Evolutionary conservation across 2,329 filamentous ascomycete species (phyloP).

Genomic region (Rhinocladiella similis): DNA sequence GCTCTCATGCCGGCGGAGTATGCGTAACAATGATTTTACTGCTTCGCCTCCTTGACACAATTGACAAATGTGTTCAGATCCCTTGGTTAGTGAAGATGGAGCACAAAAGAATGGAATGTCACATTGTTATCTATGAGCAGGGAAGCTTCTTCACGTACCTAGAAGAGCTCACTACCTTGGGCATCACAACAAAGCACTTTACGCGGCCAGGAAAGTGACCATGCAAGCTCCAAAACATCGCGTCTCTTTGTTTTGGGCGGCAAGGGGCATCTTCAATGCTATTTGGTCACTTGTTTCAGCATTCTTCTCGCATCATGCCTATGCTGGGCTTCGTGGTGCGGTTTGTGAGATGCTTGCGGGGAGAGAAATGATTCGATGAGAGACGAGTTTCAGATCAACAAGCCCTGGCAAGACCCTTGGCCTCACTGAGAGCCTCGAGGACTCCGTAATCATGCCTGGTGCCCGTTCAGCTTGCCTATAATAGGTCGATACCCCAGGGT

Average conservation of each 20-base stretch:
- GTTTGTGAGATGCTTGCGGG: slow-evolving; percentile 18
- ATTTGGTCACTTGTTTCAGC: slow-evolving; percentile 1
- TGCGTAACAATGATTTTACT: too few relatives aligned
- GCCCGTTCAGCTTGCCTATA: neutral
- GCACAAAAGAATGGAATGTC: too few relatives aligned
- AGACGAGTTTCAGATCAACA: slow-evolving; percentile 9
- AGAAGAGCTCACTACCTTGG: neutral
- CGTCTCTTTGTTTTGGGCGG: slow-evolving; percentile 14
- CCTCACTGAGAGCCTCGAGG: too few relatives aligned
- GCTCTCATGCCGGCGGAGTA: too few relatives aligned
- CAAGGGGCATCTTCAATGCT: neutral
- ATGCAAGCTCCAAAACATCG: slow-evolving; percentile 1
- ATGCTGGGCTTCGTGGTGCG: neutral
- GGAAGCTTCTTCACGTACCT: neutral
- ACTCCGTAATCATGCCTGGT: too few relatives aligned
- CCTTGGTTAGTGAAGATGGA: too few relatives aligned
- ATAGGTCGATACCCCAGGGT: neutral
- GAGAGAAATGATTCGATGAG: slow-evolving; percentile 19
- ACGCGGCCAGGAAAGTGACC: slow-evolving; percentile 21
- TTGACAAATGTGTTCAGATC: too few relatives aligned
- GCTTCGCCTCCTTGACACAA: too few relatives aligned
- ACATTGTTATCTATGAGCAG: neutral
- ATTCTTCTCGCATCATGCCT: slow-evolving; percentile 5
- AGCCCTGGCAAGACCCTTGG: neutral
- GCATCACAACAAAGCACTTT: slow-evolving; percentile 25